These are phyloP conservation scores for Colletotrichum endophyticum DNA, from an alignment of 2,329 filamentous ascomycete genomes.

Conservation along the genomic window DNA sequence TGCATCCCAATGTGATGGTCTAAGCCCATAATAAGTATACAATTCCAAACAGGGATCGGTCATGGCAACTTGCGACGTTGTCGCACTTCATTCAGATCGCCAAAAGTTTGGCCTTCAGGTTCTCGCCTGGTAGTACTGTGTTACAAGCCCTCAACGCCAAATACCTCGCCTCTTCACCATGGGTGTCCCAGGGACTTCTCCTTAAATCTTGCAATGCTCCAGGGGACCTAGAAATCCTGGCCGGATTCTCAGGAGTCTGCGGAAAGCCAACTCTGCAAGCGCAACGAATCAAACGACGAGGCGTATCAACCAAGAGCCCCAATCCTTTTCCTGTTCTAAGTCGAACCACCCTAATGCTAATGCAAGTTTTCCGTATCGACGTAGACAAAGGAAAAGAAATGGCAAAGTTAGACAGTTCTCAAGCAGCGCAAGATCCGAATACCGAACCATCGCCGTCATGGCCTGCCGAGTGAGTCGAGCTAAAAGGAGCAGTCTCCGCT, in stretches of 20 bases:
- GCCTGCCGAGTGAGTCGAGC: background rate
- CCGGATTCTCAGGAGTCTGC: background rate
- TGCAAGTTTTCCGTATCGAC: background rate
- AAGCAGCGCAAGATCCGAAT: background rate
- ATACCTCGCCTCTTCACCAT: background rate
- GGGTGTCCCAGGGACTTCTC: background rate
- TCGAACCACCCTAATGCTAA: background rate
- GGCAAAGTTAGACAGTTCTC: background rate
- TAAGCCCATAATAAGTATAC: background rate
- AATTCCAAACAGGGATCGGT: background rate
- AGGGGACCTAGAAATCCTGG: background rate
- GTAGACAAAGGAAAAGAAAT: constrained; percentile 5
- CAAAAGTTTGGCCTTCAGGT: background rate
- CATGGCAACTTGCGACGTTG: background rate
- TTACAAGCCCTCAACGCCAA: constrained; percentile 11
- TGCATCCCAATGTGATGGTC: background rate
- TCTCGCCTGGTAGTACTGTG: constrained; percentile 4
- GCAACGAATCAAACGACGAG: background rate
- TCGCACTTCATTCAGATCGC: background rate
- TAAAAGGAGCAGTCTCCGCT: background rate
- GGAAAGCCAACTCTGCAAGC: background rate
- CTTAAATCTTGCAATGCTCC: background rate
- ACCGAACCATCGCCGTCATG: background rate
- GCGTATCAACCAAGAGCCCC: background rate
- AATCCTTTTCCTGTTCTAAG: background rate